Evolutionary conservation across 2,329 filamentous ascomycete species (phyloP).

Genomic region (Ascochyta viciae-villosae): DNA sequence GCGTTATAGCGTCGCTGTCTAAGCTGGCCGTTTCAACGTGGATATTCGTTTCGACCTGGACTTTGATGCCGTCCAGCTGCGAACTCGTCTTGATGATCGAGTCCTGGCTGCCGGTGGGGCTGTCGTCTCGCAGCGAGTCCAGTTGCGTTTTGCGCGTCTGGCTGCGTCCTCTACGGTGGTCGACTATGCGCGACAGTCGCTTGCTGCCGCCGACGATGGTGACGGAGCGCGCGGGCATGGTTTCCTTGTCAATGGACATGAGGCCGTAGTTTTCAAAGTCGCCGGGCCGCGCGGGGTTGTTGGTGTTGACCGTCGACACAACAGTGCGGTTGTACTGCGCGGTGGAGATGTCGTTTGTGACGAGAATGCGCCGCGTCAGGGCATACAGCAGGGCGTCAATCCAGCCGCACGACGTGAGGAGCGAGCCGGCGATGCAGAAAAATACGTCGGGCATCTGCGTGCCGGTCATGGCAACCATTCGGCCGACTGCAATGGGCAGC

Average conservation of each 20-base stretch:
- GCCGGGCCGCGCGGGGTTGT: conserved; percentile 35
- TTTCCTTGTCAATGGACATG: conserved; percentile 41
- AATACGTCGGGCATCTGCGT: conserved; percentile 58
- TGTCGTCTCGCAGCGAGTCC: conserved; percentile 29
- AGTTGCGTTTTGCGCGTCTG: conserved; percentile 19
- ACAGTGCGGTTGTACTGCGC: conserved; percentile 33
- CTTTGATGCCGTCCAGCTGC: conserved; percentile 38
- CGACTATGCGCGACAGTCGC: conserved; percentile 38
- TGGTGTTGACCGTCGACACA: conserved; percentile 26
- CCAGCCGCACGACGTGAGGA: conserved; percentile 60
- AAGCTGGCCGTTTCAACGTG: conserved; percentile 6
- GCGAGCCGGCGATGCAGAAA: conserved; percentile 65
- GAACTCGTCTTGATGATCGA: conserved; percentile 40
- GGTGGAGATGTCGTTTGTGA: conserved; percentile 41
- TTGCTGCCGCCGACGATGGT: conserved; percentile 46
- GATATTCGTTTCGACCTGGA: conserved; percentile 39
- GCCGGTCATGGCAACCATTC: conserved; percentile 50
- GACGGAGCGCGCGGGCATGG: conserved; percentile 35
- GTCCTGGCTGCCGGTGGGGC: conserved; percentile 43
- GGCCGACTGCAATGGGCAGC: conserved; percentile 63
- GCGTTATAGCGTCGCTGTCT: conserved; percentile 7
- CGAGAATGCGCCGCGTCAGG: conserved; percentile 51
- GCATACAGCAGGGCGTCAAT: conserved; percentile 54
- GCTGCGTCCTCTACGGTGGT: conserved; percentile 33
- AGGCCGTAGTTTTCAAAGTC: conserved; percentile 37